Conservation (phyloP, 768 basidiomycete genomes). For the Suillus subalutaceus region DNA sequence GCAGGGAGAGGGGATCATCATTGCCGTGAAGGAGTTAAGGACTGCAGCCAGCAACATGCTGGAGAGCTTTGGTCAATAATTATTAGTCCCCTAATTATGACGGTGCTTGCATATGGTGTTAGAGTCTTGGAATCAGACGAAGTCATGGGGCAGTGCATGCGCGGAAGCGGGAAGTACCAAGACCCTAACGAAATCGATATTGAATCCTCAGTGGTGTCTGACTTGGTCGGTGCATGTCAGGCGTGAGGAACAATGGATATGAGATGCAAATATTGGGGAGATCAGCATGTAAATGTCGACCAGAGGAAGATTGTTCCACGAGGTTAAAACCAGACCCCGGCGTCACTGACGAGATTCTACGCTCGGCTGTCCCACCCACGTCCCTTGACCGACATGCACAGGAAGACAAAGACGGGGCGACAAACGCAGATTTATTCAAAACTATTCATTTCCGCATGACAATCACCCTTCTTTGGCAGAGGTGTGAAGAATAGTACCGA, state of each 20-base stretch:
- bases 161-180: background rate
- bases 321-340: background rate
- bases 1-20: background rate
- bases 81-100: background rate
- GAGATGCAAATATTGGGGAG: no score
- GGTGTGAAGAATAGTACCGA: background rate
- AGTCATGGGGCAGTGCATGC: background rate
- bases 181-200: background rate
- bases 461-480: background rate
- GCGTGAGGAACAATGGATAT: background rate
- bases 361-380: background rate
- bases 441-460: background rate
- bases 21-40: background rate
- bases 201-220: background rate
- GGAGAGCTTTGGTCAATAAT: background rate
- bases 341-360: background rate
- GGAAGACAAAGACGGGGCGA: background rate
- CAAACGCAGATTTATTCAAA: background rate
- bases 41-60: background rate
- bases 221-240: background rate
- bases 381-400: background rate
- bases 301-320: background rate
- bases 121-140: background rate
- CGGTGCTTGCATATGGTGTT: background rate
- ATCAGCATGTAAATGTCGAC: background rate